phyloP scores from a whole-genome alignment of 768 basidiomycete species.

The Xerocomus brunneocitrinus region DNA sequence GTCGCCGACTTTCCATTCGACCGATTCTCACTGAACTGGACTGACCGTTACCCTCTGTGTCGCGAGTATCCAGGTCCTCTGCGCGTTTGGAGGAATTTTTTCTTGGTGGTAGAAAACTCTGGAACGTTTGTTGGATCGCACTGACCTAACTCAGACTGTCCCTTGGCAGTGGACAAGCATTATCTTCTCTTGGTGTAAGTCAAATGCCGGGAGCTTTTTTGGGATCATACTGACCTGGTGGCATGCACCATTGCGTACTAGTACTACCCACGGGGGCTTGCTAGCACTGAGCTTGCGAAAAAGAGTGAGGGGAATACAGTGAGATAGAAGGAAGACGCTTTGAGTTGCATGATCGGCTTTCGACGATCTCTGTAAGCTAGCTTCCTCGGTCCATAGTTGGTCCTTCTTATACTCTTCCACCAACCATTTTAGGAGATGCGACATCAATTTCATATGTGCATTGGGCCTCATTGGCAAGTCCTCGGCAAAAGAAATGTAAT shows the following conservation, averaged over 20 bases:
- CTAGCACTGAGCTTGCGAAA: background rate
- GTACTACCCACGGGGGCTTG: background rate
- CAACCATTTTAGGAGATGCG: no score
- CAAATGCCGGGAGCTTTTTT: background rate
- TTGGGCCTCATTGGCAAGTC: no score
- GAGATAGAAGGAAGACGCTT: background rate
- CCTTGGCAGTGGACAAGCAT: no score
- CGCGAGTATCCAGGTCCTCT: constrained; percentile 19
- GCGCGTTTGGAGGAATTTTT: constrained; percentile 8
- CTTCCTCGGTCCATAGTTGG: no score
- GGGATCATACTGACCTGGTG: background rate
- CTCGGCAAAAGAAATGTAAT: no score
- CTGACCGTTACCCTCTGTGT: constrained; percentile 17
- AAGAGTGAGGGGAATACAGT: background rate
- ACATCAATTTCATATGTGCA: no score
- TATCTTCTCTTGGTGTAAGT: background rate
- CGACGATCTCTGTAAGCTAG: background rate
- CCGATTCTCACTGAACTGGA: background rate
- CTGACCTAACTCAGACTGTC: no score
- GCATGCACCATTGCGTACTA: no score
- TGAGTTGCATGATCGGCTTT: background rate
- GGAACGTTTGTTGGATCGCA: no score
- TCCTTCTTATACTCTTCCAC: no score
- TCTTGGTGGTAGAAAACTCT: no score
- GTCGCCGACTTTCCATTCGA: constrained; percentile 27